Conservation (phyloP, 306 rosid species). For the Vigna unguiculata region DNA sequence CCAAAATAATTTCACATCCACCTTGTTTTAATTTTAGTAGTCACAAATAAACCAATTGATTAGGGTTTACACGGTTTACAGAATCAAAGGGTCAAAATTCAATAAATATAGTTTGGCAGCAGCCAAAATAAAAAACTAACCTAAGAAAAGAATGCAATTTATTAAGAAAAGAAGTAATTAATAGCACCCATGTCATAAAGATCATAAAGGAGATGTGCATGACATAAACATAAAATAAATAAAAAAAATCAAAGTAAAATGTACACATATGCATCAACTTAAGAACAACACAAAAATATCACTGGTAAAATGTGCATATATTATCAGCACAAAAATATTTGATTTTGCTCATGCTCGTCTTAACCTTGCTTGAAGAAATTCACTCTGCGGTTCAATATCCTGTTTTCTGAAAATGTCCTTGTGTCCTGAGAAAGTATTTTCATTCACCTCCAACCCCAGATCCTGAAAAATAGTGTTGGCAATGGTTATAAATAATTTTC, state of each 20-base stretch:
- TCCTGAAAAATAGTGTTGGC: slow-evolving; percentile 52
- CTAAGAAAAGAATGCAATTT: neutral
- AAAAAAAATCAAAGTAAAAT: too few species aligned
- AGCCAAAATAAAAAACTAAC: too few species aligned
- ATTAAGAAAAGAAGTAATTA: slow-evolving; percentile 11
- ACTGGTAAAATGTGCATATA: slow-evolving; percentile 16
- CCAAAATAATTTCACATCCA: slow-evolving; percentile 8
- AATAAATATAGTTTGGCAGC: neutral
- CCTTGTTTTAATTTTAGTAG: slow-evolving; percentile 6
- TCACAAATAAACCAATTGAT: slow-evolving; percentile 3
- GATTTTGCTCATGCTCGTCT: too few species aligned
- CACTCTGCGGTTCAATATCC: slow-evolving; percentile 56
- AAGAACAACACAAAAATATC: slow-evolving; percentile 10
- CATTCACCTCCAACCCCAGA: slow-evolving; percentile 42
- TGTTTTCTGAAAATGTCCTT: slow-evolving; percentile 42
- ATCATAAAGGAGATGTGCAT: neutral
- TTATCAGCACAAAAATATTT: neutral
- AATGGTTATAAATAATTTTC: too few species aligned
- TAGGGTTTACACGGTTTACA: slow-evolving; percentile 10
- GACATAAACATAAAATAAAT: neutral
- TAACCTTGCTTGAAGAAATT: slow-evolving; percentile 79
- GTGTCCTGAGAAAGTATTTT: slow-evolving; percentile 43
- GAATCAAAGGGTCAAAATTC: neutral
- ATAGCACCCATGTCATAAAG: slow-evolving; percentile 24
- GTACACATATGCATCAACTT: too few species aligned